Base-by-base conservation (phyloP, 768 basidiomycete genomes). In the Fistulinella prunicolor region DNA sequence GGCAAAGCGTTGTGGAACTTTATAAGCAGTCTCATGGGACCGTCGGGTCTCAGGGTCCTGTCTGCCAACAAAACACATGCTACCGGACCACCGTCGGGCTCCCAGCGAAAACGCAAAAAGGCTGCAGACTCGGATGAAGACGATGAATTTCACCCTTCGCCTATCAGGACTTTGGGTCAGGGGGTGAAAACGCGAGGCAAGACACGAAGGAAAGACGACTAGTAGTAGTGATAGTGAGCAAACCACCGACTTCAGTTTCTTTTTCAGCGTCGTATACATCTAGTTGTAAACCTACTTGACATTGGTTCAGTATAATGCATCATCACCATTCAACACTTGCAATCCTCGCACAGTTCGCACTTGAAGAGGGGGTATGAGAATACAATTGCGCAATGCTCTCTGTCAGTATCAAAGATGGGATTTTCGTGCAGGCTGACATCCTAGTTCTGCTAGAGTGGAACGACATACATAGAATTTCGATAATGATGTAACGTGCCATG, bases 1-100 rank as follows among this genome's bases (percentile, higher is more conserved):
- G 74, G 77, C 46, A 76, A 71, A 42, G 72, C 73, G 12, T 63
- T 89, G 48, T 87, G 86, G 86, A 58, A 58, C 6, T 73, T 78
- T 54, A 73, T 88, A 53, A 66, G 75, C 22, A 58, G 75, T 35
- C 61, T 69, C 29, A 58, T 65, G 46, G 67, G 69, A 41, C 70
- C 70, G 2, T 59, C 59, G 12, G 64, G 57, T 39, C 54, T 67
- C 12, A 56, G 58, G 17, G 47, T 70, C 28, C 60, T 73, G 17
- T 64, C 64, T n/a, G 29, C 24, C 30, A 28, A 46, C 50, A 69
- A 63, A 36, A 9, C 3, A 1, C 46, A 53, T 30, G 26, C 60
- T 17, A 0, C 1, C 4, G 51, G 28, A 6, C 35, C 46, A 19
- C 14, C 47, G 12, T 53, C 59, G 4, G 51, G 49, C 16, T 58